phyloP scores from a whole-genome alignment of 768 basidiomycete genomes.

The Leccinum rimulosum region DNA sequence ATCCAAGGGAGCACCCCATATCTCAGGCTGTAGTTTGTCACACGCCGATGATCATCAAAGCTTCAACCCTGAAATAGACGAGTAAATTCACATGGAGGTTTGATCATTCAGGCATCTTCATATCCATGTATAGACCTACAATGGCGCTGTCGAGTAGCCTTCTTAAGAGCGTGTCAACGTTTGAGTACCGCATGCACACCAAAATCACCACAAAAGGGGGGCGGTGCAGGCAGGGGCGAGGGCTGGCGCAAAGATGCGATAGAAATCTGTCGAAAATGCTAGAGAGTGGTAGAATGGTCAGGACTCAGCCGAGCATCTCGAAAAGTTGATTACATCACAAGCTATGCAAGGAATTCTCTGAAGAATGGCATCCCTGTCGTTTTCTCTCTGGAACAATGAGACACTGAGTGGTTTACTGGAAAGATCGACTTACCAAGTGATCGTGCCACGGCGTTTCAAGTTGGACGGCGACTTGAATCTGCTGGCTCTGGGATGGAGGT shows the following conservation, averaged over 20 bases:
- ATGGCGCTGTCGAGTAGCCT: neutral
- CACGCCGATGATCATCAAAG: conserved; percentile 4
- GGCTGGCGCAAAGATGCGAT: neutral
- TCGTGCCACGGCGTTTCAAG: conserved; percentile 2
- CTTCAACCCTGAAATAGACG: conserved; percentile 9
- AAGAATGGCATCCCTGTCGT: neutral
- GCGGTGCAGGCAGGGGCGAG: neutral
- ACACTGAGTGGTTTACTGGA: neutral
- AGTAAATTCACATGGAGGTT: neutral
- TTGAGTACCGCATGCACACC: neutral
- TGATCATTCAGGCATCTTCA: neutral
- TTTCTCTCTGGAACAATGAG: neutral
- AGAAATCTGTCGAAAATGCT: neutral
- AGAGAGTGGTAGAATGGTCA: neutral
- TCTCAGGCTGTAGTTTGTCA: neutral
- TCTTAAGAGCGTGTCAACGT: neutral
- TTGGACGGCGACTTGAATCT: neutral
- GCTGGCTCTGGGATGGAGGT: conserved; percentile 17
- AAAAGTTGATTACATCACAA: neutral
- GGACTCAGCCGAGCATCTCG: neutral
- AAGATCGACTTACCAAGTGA: conserved; percentile 4
- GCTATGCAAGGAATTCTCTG: neutral
- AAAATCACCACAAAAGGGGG: neutral
- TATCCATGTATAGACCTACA: neutral
- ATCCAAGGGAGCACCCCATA: neutral